Base-by-base conservation (phyloP, 2,329 filamentous ascomycete species). In the Huntiella omanensis region DNA sequence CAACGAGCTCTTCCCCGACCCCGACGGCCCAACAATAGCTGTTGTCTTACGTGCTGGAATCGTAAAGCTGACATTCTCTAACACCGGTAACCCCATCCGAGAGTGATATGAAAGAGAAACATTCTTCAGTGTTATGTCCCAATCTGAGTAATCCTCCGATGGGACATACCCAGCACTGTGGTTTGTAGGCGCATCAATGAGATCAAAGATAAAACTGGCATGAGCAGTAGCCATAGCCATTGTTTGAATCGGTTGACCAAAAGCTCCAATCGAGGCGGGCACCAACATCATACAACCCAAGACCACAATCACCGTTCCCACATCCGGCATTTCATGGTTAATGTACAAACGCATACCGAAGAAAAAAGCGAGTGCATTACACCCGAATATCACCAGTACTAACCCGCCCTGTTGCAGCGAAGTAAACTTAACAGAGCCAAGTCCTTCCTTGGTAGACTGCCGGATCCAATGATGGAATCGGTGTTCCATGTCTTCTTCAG, bases 71-170 rank as follows among this genome's bases (percentile, higher is more conserved):
- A 83, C 58, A 2, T 67, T 61, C 52, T 80, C 68, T 1, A 83
- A 59, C 0, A 83, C 72, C 54, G 73, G 74, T 50, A 78, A 70
- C 49, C 77, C 68, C 0, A 75, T 73, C 10, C 78, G 66, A 42
- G 64, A 74, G 0, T 82, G 82, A 54, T 87, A 87, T 2, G 79
- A 72, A 54, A 87, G 86, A n/a, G 68, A 71, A 8, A 87, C 71
- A 37, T 74, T 65, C 8, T 73, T 61, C 36, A 87, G 72, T 4
- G 69, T 60, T 42, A 83, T 77, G 44, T 79, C 69, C 13, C 62
- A 60, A 4, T 58, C 60, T 2, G 65, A 63, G 1, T 66, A 66
- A n/a, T 71, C 47, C 43, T 42, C 34, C 15, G 22, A 40, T 34
- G 11, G 22, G 32, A 28, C 46, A 15, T 15, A 16, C 10, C 36